These are phyloP conservation scores for Skeletonema grethae DNA, from an alignment of 108 stramenopile genomes.

Conservation along the genomic window DNA sequence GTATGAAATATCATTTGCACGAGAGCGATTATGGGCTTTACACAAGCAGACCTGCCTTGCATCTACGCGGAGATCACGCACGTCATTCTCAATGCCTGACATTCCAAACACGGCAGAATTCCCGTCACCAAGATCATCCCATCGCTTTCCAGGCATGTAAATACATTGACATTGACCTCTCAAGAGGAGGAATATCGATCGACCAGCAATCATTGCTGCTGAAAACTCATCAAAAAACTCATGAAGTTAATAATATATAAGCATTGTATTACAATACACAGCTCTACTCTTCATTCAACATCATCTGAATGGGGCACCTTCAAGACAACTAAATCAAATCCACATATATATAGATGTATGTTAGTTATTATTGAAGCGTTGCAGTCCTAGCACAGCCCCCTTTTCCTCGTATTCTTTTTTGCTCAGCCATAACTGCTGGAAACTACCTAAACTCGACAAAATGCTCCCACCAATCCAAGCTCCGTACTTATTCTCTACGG, in stretches of 20 bases:
- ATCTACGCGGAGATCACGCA: neutral
- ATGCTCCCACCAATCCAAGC: slow-evolving; percentile 96
- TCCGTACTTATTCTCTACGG: slow-evolving; percentile 78
- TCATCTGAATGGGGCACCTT: neutral
- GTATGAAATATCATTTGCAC: slow-evolving; percentile 27
- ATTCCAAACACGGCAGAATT: neutral
- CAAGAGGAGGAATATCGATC: neutral
- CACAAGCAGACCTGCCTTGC: slow-evolving; percentile 13
- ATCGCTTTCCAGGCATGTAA: neutral
- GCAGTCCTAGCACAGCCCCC: slow-evolving; percentile 75
- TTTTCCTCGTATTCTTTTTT: slow-evolving; percentile 94
- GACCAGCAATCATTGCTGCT: neutral
- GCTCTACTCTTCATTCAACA: neutral
- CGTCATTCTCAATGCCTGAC: neutral
- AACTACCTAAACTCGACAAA: slow-evolving; percentile 93
- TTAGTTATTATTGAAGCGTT: slow-evolving; percentile 55
- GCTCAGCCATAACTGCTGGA: slow-evolving; percentile 96
- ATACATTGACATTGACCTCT: neutral
- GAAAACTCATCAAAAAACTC: neutral
- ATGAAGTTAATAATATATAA: slow-evolving; percentile 1
- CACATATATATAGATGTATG: neutral
- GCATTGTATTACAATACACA: neutral
- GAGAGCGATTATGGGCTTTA: slow-evolving; percentile 36
- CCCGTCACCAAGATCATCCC: neutral
- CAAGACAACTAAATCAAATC: neutral